Evolutionary conservation across 768 basidiomycete genomes (phyloP), one percentile per base, ranked within the genome.

Genomic region (Pulveroboletus frians): DNA sequence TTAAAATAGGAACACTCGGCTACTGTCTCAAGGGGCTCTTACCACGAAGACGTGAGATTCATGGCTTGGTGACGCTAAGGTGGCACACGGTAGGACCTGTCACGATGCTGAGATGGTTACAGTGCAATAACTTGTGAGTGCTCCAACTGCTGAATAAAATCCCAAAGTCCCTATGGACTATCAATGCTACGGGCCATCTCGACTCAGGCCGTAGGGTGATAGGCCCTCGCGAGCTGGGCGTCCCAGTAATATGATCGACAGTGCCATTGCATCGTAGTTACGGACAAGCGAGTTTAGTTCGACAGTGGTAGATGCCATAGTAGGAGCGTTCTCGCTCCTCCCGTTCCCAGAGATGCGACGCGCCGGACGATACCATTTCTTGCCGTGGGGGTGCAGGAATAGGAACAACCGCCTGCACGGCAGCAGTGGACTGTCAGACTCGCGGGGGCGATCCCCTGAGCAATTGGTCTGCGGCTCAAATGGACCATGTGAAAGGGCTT

Each of bases 181-280:
- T 58, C 55, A 14, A n/a, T n/a, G 49, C 48, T 8, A 50, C 52
- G 37, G 47, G 43, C 40, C 39, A 43, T 34, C 50, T 43, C 26
- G 50, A 39, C 47, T 50, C 37, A 20, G 29, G 45, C 41, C 4
- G 45, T 32, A 32, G 38, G 8, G 42, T 18, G 62, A 57, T 77
- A 87, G 38, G 76, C 62, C 53, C 66, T 73, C 50, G 73, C 73
- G 10, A 92, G 70, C 69, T 92, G 90, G 17, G 63, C 68, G 9
- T 72, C 71, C 20, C 78, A 75, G 51, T 86, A 75, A 51, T 83
- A 80, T 4, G 79, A 71, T 40, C 85, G 70, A 17, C 89, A 88
- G 90, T 11, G 90, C 91, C 38, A 86, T 63, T 7, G 77, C 83
- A 61, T 93, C 92, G 69, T 89, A 87, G 68, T 84, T 82, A 42